Evolutionary conservation across 345 rosid genomes (phyloP).

Genomic region (Gossypium thurberi): DNA sequence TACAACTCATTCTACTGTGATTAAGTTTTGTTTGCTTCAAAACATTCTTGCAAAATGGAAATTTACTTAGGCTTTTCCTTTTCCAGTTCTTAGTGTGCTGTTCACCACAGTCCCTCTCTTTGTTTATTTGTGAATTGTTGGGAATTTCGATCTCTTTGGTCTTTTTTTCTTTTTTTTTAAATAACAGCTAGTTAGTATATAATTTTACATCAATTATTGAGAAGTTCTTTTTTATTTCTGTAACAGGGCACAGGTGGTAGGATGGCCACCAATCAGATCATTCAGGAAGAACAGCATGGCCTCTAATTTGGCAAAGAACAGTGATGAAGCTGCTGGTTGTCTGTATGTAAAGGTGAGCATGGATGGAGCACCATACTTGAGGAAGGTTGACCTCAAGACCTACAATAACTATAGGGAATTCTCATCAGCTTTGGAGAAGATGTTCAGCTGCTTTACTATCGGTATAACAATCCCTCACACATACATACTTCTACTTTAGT

Average conservation of each 20-base stretch:
- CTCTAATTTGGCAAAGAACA: slow-evolving; percentile 28
- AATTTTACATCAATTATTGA: background rate
- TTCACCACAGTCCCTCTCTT: too few species aligned
- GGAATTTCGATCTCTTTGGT: background rate
- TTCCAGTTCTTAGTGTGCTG: background rate
- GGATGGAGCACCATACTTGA: slow-evolving; percentile 56
- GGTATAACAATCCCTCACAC: slow-evolving; percentile 35
- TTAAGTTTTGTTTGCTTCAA: too few species aligned
- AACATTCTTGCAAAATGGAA: too few species aligned
- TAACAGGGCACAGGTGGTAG: slow-evolving; percentile 68
- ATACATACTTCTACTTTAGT: slow-evolving; percentile 29
- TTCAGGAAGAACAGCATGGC: slow-evolving; percentile 57
- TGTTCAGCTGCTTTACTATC: slow-evolving; percentile 43
- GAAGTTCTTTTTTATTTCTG: background rate
- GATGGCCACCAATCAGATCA: slow-evolving; percentile 91
- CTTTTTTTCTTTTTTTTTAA: background rate
- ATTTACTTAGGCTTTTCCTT: background rate
- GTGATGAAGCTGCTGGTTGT: slow-evolving; percentile 35
- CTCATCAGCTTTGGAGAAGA: slow-evolving; percentile 43
- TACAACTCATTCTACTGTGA: too few species aligned
- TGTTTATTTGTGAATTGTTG: background rate
- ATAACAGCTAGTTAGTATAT: too few species aligned
- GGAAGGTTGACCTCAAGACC: slow-evolving; percentile 58
- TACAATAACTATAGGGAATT: slow-evolving; percentile 52
- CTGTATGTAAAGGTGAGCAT: slow-evolving; percentile 17